A percentile compares a stretch with the other conserved stretches of the same genome.
These are phyloP conservation scores for Linderniella brevidens DNA, from an alignment of 257 asterid species.

Conservation along the genomic window DNA sequence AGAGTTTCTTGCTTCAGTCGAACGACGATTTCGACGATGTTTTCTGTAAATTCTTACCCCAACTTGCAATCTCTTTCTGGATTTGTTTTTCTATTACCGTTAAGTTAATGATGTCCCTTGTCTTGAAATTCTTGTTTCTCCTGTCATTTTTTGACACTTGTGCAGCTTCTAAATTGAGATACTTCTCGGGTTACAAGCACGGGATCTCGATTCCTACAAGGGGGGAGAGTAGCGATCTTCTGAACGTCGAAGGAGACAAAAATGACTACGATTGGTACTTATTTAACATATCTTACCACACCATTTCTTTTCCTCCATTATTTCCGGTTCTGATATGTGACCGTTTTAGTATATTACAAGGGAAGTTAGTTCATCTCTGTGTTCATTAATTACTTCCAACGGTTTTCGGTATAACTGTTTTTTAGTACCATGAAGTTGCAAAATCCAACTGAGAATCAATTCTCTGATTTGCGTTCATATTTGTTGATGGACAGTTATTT, in stretches of 20 bases:
- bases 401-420: too few relatives aligned
- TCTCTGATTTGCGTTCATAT: background rate
- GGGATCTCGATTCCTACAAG: slow-evolving; percentile 75
- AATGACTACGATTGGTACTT: slow-evolving; percentile 67
- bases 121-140: slow-evolving; percentile 6
- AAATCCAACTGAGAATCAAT: too few relatives aligned
- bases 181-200: slow-evolving; percentile 48
- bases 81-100: too few relatives aligned
- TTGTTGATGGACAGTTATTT: background rate
- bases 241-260: slow-evolving; percentile 75
- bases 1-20: slow-evolving; percentile 72
- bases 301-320: slow-evolving; percentile 8
- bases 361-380: too few relatives aligned
- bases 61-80: too few relatives aligned
- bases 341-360: background rate
- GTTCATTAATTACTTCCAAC: too few relatives aligned
- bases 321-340: too few relatives aligned
- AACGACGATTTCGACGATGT: slow-evolving; percentile 66
- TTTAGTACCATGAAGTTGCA: too few relatives aligned
- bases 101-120: too few relatives aligned
- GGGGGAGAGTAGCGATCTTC: slow-evolving; percentile 79
- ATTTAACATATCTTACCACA: background rate
- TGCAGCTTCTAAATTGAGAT: slow-evolving; percentile 54
- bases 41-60: slow-evolving; percentile 44
- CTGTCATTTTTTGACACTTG: slow-evolving; percentile 17